phyloP scores from a whole-genome alignment of 2,329 filamentous ascomycete species.

The Penicillium sp. region DNA sequence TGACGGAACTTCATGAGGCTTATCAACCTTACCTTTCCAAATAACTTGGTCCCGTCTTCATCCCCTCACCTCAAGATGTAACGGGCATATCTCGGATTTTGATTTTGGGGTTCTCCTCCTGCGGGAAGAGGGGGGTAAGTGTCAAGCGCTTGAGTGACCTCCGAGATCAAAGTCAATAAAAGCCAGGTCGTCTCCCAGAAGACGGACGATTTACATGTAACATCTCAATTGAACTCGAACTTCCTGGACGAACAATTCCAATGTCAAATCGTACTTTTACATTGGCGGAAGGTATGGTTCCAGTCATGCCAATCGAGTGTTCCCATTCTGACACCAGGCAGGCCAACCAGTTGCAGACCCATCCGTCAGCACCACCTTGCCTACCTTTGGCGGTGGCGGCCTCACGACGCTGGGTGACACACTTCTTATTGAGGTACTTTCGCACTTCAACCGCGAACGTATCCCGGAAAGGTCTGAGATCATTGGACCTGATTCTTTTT shows the following conservation, averaged over 20 bases:
- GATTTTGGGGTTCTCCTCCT: background rate
- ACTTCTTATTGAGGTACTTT: constrained; percentile 53
- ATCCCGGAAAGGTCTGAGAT: constrained; percentile 47
- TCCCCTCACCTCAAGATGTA: background rate
- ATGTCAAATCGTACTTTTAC: constrained; percentile 20
- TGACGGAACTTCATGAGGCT: background rate
- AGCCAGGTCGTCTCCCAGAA: background rate
- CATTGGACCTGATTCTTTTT: no score
- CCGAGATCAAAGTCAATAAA: background rate
- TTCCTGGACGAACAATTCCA: background rate
- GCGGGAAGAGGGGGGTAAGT: background rate
- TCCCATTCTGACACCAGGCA: constrained; percentile 5
- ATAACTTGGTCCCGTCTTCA: no score
- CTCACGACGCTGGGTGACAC: constrained; percentile 48
- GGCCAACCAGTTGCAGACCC: constrained; percentile 23
- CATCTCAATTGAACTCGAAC: background rate
- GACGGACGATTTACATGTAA: background rate
- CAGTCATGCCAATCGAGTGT: background rate
- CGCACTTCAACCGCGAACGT: constrained; percentile 54
- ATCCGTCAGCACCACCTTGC: constrained; percentile 18
- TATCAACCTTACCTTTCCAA: background rate
- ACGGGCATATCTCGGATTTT: background rate
- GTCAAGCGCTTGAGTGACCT: background rate
- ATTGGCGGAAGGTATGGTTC: constrained; percentile 21
- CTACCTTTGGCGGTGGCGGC: constrained; percentile 27